Evolutionary conservation across 2,329 filamentous ascomycete genomes (phyloP), one percentile per base, ranked within the genome.

Genomic region (Beauveria brongniartii): DNA sequence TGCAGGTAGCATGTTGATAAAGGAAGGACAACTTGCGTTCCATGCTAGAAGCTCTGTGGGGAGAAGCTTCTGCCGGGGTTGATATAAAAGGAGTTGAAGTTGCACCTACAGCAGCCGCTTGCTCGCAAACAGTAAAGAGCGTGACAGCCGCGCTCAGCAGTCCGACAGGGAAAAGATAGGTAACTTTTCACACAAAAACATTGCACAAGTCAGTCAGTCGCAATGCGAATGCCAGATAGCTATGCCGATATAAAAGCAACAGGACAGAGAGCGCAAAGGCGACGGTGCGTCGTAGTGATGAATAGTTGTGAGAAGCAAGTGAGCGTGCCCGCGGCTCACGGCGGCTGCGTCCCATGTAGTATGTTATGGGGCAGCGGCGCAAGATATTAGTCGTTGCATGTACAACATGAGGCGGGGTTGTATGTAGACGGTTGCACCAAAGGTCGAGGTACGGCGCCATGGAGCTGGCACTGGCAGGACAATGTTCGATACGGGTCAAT

Each of bases 391-490:
- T 48, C 10, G 37, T 59, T 59, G 47, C 58, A 55, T 61, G 51
- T 61, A 61, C 58, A 61, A 46, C 58, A 44, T 55, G 51, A 48
- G 58, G n/a, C 58, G 41, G 9, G 58, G 30, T 28, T 55, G 43
- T 55, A 50, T 43, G 55, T 50, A 61, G 48, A 60, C 43, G 30
- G 34, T 43, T 24, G 47, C 56, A 59, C 56, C 56, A 41, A 12
- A 10, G 10, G 10, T 40, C 37, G 24, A 55, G 44, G 41, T 61
- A 24, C 51, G 34, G 40, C n/a, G 48, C 26, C 40, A 28, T 58
- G 34, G 18, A 28, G 12, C 24, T 51, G 14, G 56, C 47, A 57
- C 65, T 62, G 55, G 6, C 34, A 28, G 28, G 30, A 28, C 20
- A 44, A 20, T 37, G 30, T 20, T 14, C 40, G 6, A 44, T 34